Evolutionary conservation across 192 early-diverging fungal species (phyloP).

Genomic region (Podila clonocystis): DNA sequence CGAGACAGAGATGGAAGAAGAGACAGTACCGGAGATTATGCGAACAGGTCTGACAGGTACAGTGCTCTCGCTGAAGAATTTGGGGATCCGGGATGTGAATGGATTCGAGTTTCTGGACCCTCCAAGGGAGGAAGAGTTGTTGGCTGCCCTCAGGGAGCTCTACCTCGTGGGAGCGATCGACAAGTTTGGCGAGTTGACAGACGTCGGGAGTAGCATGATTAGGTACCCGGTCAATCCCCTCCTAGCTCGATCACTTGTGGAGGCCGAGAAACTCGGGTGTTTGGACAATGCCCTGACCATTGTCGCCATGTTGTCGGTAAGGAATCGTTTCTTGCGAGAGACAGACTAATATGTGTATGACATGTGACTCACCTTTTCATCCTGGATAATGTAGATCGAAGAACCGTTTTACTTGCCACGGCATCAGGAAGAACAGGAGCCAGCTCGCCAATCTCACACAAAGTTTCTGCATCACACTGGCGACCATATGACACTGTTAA

Average conservation of each 20-base stretch:
- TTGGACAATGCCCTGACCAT: conserved; percentile 90
- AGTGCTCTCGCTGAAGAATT: conserved; percentile 88
- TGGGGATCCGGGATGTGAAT: conserved; percentile 89
- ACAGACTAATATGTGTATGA: no score
- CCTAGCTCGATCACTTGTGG: conserved; percentile 84
- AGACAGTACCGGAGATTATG: conserved; percentile 96
- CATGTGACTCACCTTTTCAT: not conserved
- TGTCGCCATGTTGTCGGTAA: conserved; percentile 89
- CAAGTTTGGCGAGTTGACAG: conserved; percentile 83
- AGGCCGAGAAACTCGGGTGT: conserved; percentile 81
- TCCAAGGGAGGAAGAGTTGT: conserved; percentile 82
- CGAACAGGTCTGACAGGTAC: conserved; percentile 91
- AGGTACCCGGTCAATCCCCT: conserved; percentile 92
- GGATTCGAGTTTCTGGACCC: conserved; percentile 97
- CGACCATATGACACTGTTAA: conserved; percentile 91
- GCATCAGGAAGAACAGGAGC: conserved; percentile 74
- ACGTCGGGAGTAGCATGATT: conserved; percentile 88
- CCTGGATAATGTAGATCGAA: conserved; percentile 57
- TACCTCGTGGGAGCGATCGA: conserved; percentile 92
- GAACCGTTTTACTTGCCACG: conserved; percentile 88
- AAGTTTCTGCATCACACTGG: conserved; percentile 91
- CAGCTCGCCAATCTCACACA: conserved; percentile 84
- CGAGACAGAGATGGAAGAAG: conserved; percentile 80
- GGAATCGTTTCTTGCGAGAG: no score
- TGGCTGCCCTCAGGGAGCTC: conserved; percentile 87